Evolutionary conservation across 2,329 filamentous ascomycete genomes (phyloP).

Genomic region (Dothistroma pini): DNA sequence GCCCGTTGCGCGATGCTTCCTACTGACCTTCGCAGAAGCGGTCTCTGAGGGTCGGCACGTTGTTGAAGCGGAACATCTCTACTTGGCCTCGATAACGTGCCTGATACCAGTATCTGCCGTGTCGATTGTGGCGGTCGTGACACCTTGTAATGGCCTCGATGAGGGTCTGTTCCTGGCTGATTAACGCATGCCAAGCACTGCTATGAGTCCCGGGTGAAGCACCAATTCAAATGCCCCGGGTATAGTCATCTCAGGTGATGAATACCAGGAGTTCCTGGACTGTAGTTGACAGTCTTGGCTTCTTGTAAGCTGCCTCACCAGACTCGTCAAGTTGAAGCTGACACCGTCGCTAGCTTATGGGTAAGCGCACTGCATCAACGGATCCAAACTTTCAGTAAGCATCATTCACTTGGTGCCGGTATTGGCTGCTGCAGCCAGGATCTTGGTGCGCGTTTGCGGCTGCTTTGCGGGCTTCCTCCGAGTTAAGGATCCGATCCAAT

Average conservation of each 20-base stretch:
- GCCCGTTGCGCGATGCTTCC: not conserved
- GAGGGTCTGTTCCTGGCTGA: not conserved
- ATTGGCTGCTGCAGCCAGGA: not conserved
- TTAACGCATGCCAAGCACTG: not conserved
- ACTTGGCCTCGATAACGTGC: not conserved
- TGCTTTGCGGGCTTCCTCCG: conserved; percentile 3
- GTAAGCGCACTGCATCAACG: not conserved
- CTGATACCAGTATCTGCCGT: not conserved
- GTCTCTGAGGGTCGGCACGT: not conserved
- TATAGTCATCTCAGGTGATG: not conserved
- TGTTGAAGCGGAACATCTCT: not conserved
- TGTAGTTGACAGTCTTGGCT: not conserved
- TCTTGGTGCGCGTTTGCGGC: not conserved
- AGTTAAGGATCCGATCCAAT: not conserved
- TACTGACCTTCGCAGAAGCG: not conserved
- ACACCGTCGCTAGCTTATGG: not conserved
- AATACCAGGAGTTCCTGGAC: not conserved
- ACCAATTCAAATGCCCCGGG: not conserved
- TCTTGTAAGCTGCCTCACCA: not conserved
- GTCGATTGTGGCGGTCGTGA: not conserved
- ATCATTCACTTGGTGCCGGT: not conserved
- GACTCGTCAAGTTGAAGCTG: not conserved
- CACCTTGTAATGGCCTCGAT: not conserved
- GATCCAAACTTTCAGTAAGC: not conserved
- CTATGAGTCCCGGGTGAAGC: not conserved